Evolutionary conservation across 2,329 filamentous ascomycete genomes (phyloP), one percentile per base, ranked within the genome.

Genomic region (Cadophora malorum): DNA sequence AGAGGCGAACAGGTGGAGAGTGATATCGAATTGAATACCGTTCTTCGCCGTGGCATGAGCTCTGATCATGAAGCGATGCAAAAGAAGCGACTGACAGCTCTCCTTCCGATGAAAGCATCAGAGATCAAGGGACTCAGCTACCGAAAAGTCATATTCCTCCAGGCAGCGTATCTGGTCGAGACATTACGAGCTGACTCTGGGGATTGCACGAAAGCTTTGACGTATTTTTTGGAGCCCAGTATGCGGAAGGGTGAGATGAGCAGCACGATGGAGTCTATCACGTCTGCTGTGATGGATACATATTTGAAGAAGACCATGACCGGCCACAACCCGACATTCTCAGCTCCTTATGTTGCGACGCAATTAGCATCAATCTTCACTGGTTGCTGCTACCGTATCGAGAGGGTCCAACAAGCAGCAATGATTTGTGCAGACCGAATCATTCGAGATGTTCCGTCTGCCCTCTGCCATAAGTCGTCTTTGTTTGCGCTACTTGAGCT

Each of bases 21-120:
- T 78, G 96, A 98, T 72, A 95, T 99, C 65, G 96, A 99, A 76
- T 86, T 99, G 50, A 98, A 99, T 76, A 97, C 94, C 0, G 91
- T 98, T 21, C 84, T 99, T 62, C 90, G 95, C 68, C 88, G 96
- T 69, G 95, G 94, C 21, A 92, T 93, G 83, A 93, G 89, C 71
- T 87, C 90, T 6, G 91, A 95, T 35, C 89, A 94, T 69, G 90
- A 93, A 65, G 81, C 88, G 1, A 87, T 91, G 70, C 94, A 97
- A 77, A 97, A 96, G 82, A 92, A 90, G 75, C 86, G 89, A 8
- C 84, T 99, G 25, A 84, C 85, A 4, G 86, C 88, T 69, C 85
- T 96, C 56, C 83, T 99, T 33, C 93, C 95, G 0, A 84, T 87
- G 6, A 92, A 91, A 74, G 89, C 94, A 69, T 83, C 87, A 1